phyloP scores from a whole-genome alignment of 2,329 filamentous ascomycete genomes.

The Dendrostoma leiphaemia region DNA sequence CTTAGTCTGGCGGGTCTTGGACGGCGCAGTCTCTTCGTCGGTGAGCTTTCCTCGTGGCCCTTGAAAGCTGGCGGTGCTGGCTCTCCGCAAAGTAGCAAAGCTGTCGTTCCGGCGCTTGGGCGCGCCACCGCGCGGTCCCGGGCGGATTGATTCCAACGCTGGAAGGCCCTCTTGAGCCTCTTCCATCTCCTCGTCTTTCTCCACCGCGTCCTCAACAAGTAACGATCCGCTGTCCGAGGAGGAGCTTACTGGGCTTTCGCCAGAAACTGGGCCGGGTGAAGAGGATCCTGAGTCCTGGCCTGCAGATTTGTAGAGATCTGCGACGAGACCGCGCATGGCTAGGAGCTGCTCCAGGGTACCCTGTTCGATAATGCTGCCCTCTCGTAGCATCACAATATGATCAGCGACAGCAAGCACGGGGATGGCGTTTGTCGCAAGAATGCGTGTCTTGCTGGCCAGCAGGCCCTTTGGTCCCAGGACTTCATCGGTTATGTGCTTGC shows the following conservation, averaged over 20 bases:
- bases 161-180: conserved; percentile 75
- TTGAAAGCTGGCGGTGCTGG: conserved; percentile 86
- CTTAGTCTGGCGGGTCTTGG: conserved; percentile 82
- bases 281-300: conserved; percentile 49
- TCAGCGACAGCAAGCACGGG: conserved; percentile 86
- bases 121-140: conserved; percentile 24
- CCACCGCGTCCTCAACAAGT: conserved; percentile 54
- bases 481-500: conserved; percentile 89
- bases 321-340: conserved; percentile 89
- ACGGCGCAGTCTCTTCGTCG: conserved; percentile 75
- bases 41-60: conserved; percentile 79
- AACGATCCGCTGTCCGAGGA: conserved; percentile 50
- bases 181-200: conserved; percentile 66
- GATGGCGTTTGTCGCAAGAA: conserved; percentile 94
- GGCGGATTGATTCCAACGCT: conserved; percentile 47
- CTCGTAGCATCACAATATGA: conserved; percentile 80
- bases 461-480: conserved; percentile 85
- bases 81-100: conserved; percentile 78
- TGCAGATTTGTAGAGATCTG: conserved; percentile 77
- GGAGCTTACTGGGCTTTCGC: conserved; percentile 43
- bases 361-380: conserved; percentile 79
- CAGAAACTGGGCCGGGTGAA: conserved; percentile 4
- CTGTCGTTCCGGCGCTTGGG: conserved; percentile 65
- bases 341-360: conserved; percentile 90
- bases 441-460: conserved; percentile 80